phyloP scores from a whole-genome alignment of 2,329 filamentous ascomycete species.

The Penicillium brasilianum region DNA sequence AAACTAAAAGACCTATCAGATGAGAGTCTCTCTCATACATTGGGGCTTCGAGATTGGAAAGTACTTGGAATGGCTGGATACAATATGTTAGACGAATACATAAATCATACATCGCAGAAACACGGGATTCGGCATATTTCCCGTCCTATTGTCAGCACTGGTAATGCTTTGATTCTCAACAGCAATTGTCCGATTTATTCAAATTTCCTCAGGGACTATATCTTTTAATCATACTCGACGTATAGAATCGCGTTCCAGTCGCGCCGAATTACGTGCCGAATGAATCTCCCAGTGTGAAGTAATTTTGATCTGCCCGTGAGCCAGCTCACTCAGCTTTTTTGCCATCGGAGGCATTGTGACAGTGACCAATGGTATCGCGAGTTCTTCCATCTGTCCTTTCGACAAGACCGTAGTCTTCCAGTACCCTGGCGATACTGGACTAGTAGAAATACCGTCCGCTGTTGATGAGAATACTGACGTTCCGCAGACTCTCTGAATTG shows the following conservation, averaged over 20 bases:
- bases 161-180: background rate
- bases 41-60: too few species aligned
- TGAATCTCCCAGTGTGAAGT: slow-evolving; percentile 34
- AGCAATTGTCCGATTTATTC: background rate
- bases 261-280: slow-evolving; percentile 29
- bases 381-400: slow-evolving; percentile 16
- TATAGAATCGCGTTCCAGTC: slow-evolving; percentile 25
- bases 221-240: slow-evolving; percentile 9
- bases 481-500: slow-evolving; percentile 11
- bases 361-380: slow-evolving; percentile 23
- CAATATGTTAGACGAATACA: too few species aligned
- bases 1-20: too few species aligned
- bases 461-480: slow-evolving; percentile 9
- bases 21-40: too few species aligned
- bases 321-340: slow-evolving; percentile 24
- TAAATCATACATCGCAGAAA: too few species aligned
- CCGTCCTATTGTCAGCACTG: too few species aligned
- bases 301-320: slow-evolving; percentile 28
- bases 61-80: too few species aligned
- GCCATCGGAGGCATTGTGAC: slow-evolving; percentile 16
- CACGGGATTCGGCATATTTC: too few species aligned
- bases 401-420: slow-evolving; percentile 22
- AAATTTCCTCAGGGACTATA: background rate
- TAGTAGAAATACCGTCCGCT: slow-evolving; percentile 1
- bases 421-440: slow-evolving; percentile 14